Conservation (phyloP, 2,329 filamentous ascomycete genomes). For the Fusarium bulbicola region DNA sequence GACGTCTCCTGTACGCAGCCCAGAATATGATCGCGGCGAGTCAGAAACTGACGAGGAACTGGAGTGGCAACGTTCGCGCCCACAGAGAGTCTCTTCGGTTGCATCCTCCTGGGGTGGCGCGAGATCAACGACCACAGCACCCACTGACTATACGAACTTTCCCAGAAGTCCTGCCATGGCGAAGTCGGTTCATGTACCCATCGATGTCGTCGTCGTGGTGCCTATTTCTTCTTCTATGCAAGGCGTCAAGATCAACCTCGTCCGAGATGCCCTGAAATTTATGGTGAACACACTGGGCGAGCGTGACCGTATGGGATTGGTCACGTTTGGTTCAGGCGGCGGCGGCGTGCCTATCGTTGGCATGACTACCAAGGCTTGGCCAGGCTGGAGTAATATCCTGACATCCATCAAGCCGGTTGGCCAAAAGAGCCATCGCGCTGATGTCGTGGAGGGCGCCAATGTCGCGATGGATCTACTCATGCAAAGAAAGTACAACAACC, state of each 20-base stretch:
- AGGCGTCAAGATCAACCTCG: conserved; percentile 95
- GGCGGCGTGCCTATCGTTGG: conserved; percentile 96
- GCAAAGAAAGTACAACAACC: conserved; percentile 96
- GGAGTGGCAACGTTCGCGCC: conserved; percentile 74
- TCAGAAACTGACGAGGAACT: conserved; percentile 86
- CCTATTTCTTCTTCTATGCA: conserved; percentile 99
- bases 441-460: conserved; percentile 97
- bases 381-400: conserved; percentile 87
- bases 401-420: conserved; percentile 90
- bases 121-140: conserved; percentile 85
- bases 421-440: conserved; percentile 94
- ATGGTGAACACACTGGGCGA: conserved; percentile 91
- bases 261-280: conserved; percentile 91
- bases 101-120: conserved; percentile 83
- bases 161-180: conserved; percentile 54
- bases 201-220: conserved; percentile 96
- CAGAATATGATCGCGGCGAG: conserved; percentile 81
- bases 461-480: conserved; percentile 98
- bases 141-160: conserved; percentile 89
- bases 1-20: conserved; percentile 68
- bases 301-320: conserved; percentile 93
- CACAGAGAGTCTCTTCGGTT: conserved; percentile 81
- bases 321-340: conserved; percentile 94
- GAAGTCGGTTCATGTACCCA: conserved; percentile 80
- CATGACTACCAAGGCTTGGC: conserved; percentile 96